Conservation (phyloP, 805 yeast genomes). For the Kluyveromyces nonfermentans region DNA sequence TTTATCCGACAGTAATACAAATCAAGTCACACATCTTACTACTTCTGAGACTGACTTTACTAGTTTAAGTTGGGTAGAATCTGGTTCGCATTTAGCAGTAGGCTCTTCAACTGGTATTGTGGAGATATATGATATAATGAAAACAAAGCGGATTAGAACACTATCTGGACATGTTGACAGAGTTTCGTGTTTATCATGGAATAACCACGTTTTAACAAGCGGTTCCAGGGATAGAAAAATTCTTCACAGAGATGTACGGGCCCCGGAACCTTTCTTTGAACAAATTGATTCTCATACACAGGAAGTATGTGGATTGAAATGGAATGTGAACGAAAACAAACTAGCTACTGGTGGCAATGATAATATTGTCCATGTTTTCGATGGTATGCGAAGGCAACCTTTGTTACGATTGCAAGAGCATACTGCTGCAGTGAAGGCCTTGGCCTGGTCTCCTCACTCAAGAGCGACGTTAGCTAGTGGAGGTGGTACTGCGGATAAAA, state of each 20-base stretch:
- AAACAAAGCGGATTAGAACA: slow-evolving; percentile 72
- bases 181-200: slow-evolving; percentile 89
- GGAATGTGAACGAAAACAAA: slow-evolving; percentile 88
- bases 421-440: slow-evolving; percentile 91
- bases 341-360: slow-evolving; percentile 96
- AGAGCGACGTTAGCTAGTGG: slow-evolving; percentile 90
- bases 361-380: slow-evolving; percentile 79
- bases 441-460: slow-evolving; percentile 97
- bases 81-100: slow-evolving; percentile 89
- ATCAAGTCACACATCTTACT: slow-evolving; percentile 72
- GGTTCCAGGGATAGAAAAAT: slow-evolving; percentile 84
- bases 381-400: slow-evolving; percentile 59
- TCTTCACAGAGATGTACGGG: slow-evolving; percentile 84
- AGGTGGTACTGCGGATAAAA: slow-evolving; percentile 92
- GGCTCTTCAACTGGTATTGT: slow-evolving; percentile 84
- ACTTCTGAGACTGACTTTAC: slow-evolving; percentile 72
- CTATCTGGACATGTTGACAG: slow-evolving; percentile 87
- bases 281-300: slow-evolving; percentile 71
- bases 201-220: slow-evolving; percentile 75
- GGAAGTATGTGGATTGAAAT: slow-evolving; percentile 91
- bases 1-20: slow-evolving; percentile 81
- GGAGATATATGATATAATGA: slow-evolving; percentile 89
- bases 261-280: slow-evolving; percentile 70
- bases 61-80: slow-evolving; percentile 84
- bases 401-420: slow-evolving; percentile 70